These are phyloP conservation scores for Selaginella tamariscina DNA, from an alignment of 75 land plant species.

Conservation along the genomic window DNA sequence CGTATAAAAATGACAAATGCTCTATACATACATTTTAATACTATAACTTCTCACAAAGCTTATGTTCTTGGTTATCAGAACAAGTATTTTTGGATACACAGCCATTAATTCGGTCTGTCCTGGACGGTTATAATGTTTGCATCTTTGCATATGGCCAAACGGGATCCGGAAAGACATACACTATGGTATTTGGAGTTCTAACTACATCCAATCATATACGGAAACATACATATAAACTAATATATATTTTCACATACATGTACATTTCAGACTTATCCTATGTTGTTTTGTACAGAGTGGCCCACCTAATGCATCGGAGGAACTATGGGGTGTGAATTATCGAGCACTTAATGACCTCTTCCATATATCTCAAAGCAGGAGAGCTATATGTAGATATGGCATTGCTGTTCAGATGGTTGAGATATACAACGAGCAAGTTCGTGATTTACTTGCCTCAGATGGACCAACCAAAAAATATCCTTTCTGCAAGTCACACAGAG, in stretches of 20 bases:
- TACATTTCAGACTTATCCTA: no score
- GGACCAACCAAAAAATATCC: constrained; percentile 11
- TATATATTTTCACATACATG: no score
- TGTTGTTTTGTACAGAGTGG: constrained; percentile 11
- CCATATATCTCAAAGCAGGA: constrained; percentile 12
- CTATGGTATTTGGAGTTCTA: constrained; percentile 97
- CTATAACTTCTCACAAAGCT: no score
- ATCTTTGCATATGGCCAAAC: constrained; percentile 99
- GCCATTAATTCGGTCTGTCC: constrained; percentile 85
- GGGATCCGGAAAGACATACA: constrained; percentile 95
- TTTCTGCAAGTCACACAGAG: no score
- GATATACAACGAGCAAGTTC: constrained; percentile 18
- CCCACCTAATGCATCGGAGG: neutral
- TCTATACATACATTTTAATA: no score
- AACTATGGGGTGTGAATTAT: constrained; percentile 11
- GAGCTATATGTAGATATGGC: neutral
- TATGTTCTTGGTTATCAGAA: constrained; percentile 32
- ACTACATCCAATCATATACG: neutral
- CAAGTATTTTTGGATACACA: constrained; percentile 85
- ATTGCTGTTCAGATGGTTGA: constrained; percentile 15
- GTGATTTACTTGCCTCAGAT: constrained; percentile 7
- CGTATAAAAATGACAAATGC: no score
- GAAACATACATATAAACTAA: neutral
- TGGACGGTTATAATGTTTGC: constrained; percentile 97
- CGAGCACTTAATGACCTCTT: constrained; percentile 15